These are phyloP conservation scores for Sonneratia caseolaris DNA, from an alignment of 345 rosid species.

Conservation along the genomic window DNA sequence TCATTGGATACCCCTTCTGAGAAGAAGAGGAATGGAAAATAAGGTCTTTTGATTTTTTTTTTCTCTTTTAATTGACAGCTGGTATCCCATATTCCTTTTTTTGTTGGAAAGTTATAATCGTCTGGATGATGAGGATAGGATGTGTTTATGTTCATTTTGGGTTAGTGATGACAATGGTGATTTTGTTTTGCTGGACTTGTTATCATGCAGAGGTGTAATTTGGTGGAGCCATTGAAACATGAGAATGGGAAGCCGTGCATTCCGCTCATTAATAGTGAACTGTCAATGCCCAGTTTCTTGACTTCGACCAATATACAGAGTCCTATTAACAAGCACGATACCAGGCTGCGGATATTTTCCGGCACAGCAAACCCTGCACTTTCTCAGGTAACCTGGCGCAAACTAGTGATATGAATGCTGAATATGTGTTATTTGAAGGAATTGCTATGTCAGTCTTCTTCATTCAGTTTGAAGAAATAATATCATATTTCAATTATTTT, in stretches of 20 bases:
- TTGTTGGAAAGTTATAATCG: no score
- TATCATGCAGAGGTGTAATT: constrained; percentile 40
- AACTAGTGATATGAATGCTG: background rate
- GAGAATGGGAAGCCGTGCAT: constrained; percentile 45
- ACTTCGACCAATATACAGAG: constrained; percentile 30
- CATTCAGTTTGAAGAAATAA: background rate
- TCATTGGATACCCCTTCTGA: background rate
- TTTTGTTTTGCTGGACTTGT: background rate
- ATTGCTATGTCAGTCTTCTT: background rate
- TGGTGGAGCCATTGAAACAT: constrained; percentile 52
- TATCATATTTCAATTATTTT: background rate
- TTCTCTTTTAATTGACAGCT: no score
- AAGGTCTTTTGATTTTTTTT: no score
- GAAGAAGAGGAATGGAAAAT: no score
- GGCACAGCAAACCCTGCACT: constrained; percentile 94
- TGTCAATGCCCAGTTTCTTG: constrained; percentile 25
- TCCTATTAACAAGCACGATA: constrained; percentile 31
- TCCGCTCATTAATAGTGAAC: constrained; percentile 25
- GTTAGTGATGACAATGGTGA: background rate
- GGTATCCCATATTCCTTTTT: no score
- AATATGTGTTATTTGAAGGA: background rate
- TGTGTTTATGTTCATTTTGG: background rate
- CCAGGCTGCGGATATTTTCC: constrained; percentile 77
- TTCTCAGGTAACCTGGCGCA: constrained; percentile 45
- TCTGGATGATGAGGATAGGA: no score